Percentiles rank a stretch among this genome's conserved stretches.
Conservation (phyloP, 306 rosid genomes). For the Fragaria vesca region DNA sequence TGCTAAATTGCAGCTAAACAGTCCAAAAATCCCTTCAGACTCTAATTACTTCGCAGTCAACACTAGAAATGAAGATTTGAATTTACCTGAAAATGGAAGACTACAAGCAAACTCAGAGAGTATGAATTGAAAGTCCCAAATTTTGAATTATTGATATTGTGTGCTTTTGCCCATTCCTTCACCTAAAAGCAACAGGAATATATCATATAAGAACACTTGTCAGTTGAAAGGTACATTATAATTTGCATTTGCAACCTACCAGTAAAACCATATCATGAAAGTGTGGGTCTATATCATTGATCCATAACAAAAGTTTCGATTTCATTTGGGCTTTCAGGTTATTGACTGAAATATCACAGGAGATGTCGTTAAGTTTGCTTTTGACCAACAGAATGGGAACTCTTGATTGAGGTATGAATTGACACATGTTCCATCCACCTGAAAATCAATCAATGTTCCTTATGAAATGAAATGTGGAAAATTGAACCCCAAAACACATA, state of each 20-base stretch:
- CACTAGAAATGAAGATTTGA: conserved; percentile 26
- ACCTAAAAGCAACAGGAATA: conserved; percentile 58
- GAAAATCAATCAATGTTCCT: conserved; percentile 31
- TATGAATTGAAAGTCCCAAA: conserved; percentile 82
- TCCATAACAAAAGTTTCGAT: conserved; percentile 71
- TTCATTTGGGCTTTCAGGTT: conserved; percentile 77
- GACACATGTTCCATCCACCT: conserved; percentile 65
- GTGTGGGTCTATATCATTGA: conserved; percentile 65
- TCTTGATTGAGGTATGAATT: conserved; percentile 58
- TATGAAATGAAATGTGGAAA: conserved; percentile 21
- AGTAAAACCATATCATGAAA: conserved; percentile 79
- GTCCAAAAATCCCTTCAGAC: neutral
- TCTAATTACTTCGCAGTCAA: neutral
- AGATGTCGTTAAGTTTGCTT: conserved; percentile 47
- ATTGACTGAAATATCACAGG: conserved; percentile 90
- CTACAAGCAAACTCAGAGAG: conserved; percentile 78
- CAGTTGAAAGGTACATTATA: conserved; percentile 14
- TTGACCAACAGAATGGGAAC: conserved; percentile 76
- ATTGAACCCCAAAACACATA: conserved; percentile 8
- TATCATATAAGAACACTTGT: conserved; percentile 32
- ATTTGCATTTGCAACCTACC: conserved; percentile 43
- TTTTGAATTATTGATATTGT: conserved; percentile 69
- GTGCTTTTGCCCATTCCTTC: conserved; percentile 94
- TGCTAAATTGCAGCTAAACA: conserved; percentile 9
- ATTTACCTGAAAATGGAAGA: conserved; percentile 91